Conservation (phyloP, 371 early-diverging fungal species). For the Mortierella sp. region DNA sequence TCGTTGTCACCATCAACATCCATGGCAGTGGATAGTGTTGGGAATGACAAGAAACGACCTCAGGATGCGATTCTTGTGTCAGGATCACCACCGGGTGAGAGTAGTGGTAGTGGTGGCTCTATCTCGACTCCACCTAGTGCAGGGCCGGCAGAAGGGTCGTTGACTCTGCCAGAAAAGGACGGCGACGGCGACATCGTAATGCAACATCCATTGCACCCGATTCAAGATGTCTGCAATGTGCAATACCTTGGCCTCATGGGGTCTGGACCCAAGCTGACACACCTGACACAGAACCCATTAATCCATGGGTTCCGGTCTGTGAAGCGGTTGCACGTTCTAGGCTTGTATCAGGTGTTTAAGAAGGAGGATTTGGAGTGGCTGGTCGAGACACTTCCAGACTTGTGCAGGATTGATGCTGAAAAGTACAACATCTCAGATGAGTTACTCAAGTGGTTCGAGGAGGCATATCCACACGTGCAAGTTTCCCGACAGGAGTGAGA, state of each 20-base stretch:
- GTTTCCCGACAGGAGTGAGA: conserved; percentile 33
- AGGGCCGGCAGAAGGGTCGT: neutral
- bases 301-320: conserved; percentile 37
- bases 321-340: conserved; percentile 35
- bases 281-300: conserved; percentile 8
- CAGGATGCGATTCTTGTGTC: conserved; percentile 4
- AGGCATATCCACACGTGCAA: conserved; percentile 18
- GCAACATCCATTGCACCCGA: conserved; percentile 33
- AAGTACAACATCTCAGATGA: conserved; percentile 45
- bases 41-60: conserved; percentile 16
- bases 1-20: neutral
- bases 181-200: conserved; percentile 15
- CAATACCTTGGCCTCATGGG: conserved; percentile 52
- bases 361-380: conserved; percentile 47
- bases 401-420: conserved; percentile 50
- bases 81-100: neutral
- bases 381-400: conserved; percentile 26
- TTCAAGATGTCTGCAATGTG: conserved; percentile 32
- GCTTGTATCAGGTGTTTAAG: conserved; percentile 39
- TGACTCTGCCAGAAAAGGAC: neutral
- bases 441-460: conserved; percentile 24
- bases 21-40: neutral
- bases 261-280: conserved; percentile 28
- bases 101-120: neutral
- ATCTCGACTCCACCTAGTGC: neutral